phyloP scores from a whole-genome alignment of 257 asterid genomes.

The Fraxinus excelsior region DNA sequence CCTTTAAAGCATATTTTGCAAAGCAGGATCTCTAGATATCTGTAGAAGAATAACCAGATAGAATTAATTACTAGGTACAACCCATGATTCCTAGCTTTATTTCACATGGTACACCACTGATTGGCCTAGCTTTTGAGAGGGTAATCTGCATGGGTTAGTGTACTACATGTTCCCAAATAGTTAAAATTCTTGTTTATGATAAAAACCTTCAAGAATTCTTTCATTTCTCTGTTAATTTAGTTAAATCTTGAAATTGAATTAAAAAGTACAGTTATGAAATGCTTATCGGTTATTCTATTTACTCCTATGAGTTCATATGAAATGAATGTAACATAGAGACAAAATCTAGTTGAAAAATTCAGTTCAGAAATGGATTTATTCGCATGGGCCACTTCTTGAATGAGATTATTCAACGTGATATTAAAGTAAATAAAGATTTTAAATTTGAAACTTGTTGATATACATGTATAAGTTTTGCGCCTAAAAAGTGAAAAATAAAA shows the following conservation, averaged over 20 bases:
- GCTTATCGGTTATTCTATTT: neutral
- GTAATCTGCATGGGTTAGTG: conserved; percentile 7
- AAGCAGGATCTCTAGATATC: conserved; percentile 17
- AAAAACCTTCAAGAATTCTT: neutral
- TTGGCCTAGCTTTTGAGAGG: conserved; percentile 13
- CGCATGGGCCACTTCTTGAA: no score
- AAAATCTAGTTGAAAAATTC: no score
- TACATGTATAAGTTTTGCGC: no score
- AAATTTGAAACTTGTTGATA: no score
- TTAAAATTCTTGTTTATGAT: neutral
- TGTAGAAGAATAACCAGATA: conserved; percentile 5
- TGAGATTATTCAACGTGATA: no score
- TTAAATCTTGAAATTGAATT: no score
- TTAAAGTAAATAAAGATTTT: conserved; percentile 1
- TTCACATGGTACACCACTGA: conserved; percentile 46
- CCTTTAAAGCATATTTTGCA: conserved; percentile 28
- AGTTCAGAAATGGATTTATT: no score
- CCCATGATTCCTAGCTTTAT: conserved; percentile 17
- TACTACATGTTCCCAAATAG: neutral
- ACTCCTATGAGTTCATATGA: neutral
- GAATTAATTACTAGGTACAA: conserved; percentile 14
- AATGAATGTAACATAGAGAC: neutral
- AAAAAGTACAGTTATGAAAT: no score
- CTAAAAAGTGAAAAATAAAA: no score
- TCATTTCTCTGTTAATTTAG: neutral